Evolutionary conservation across 257 asterid species (phyloP), one percentile per base, ranked within the genome.

Genomic region (Solanum megistacrolobum): DNA sequence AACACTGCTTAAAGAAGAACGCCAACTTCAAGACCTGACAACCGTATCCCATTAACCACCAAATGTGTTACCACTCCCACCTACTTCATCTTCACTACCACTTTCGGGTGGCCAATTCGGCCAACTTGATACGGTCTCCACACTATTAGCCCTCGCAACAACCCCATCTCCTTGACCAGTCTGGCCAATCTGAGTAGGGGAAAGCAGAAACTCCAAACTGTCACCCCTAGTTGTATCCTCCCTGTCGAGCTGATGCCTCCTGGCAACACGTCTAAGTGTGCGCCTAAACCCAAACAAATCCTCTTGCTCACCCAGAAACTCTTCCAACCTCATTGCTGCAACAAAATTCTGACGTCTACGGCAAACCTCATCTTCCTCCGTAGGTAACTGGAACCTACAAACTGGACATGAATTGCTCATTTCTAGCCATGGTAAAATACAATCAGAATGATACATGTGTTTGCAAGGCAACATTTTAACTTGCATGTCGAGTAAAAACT

Each of bases 381-480:
- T 75, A 6, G 95, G 97, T 83, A 96, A 62, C 92, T 90, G 92
- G 83, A 78, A 92, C 68, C 99, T 92, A 89, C 99, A 96, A 73
- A 96, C 98, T 16, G 99, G 99, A 89, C 99, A 96, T 1, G 98
- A 93, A 83, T 93, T 95, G 29, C 94, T 95, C 16, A 93, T 93
- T 94, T 96, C 98, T 21, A 96, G 90, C 99, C 99, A 96, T 31
- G 98, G 98, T 29, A 95, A 91, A 83, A 96, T 96, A 88, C 99
- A 95, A 83, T 94, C 98, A 0, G 94, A 58, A 39, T 96, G 99
- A 41, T 93, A 96, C 27, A 87, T 85, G 88, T 96, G 99, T 4
- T 90, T 92, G 75, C 99, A 96, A 13, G 99, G 98, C 93, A 95
- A 92, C 90, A 92, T 8, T 86, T 93, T 96, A 5, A 87, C 96